phyloP scores from a whole-genome alignment of 495 filamentous ascomycete species.

The Neurospora sp. region DNA sequence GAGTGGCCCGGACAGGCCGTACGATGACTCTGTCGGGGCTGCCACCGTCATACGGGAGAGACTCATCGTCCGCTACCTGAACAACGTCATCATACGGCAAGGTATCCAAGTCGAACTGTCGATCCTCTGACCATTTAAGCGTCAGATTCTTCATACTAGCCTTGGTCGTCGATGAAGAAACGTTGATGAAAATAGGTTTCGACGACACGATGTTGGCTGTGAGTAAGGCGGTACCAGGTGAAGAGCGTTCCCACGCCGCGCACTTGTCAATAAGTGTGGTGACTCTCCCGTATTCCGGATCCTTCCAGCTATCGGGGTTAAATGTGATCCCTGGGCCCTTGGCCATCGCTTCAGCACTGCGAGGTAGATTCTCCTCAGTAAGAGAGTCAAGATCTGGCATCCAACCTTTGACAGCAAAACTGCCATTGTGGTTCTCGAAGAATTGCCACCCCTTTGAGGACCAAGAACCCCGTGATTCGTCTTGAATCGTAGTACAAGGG shows the following conservation, averaged over 20 bases:
- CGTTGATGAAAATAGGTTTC: constrained; percentile 26
- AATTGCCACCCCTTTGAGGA: constrained; percentile 5
- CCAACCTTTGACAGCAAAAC: constrained; percentile 21
- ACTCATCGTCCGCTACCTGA: constrained; percentile 13
- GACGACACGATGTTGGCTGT: constrained; percentile 17
- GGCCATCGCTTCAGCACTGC: constrained; percentile 24
- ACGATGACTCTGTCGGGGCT: neutral
- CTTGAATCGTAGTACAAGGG: constrained; percentile 3
- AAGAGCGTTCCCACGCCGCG: constrained; percentile 32
- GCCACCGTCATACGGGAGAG: neutral
- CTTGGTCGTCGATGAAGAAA: constrained; percentile 15
- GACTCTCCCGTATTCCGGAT: constrained; percentile 29
- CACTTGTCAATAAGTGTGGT: constrained; percentile 24
- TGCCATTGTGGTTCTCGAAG: constrained; percentile 21
- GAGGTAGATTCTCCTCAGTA: constrained; percentile 24
- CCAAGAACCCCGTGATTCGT: constrained; percentile 15
- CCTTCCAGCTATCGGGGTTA: constrained; percentile 22
- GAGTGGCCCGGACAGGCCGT: neutral
- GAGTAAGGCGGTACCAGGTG: constrained; percentile 16
- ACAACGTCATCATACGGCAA: constrained; percentile 31
- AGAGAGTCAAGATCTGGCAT: constrained; percentile 23
- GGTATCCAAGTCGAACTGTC: constrained; percentile 31
- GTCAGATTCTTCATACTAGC: constrained; percentile 13
- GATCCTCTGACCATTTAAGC: constrained; percentile 24
- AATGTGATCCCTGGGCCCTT: constrained; percentile 4